These are phyloP conservation scores for Gossypium schwendimanii DNA, from an alignment of 441 rosid species.

Conservation along the genomic window DNA sequence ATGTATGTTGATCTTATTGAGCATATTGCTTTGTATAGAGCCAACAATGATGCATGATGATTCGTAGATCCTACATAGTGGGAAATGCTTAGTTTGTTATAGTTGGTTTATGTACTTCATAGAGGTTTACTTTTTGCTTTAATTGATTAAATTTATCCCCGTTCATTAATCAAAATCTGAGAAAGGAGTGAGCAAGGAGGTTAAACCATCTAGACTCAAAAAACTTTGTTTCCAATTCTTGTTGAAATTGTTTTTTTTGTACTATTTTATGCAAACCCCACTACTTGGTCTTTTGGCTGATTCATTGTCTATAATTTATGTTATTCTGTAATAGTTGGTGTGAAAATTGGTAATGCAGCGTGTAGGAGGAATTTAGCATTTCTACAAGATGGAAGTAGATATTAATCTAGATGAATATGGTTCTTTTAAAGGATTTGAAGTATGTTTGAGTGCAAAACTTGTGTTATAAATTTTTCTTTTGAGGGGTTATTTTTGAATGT, in stretches of 20 bases:
- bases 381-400: background rate
- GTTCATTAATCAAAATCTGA: background rate
- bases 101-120: background rate
- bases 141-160: background rate
- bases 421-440: background rate
- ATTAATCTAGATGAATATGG: background rate
- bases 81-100: constrained; percentile 6
- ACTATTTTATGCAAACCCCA: background rate
- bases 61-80: background rate
- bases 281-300: background rate
- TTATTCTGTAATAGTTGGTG: background rate
- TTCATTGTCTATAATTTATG: background rate
- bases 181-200: background rate
- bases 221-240: background rate
- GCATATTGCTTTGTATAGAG: background rate
- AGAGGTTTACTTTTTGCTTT: background rate
- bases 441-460: background rate
- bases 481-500: background rate
- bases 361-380: background rate
- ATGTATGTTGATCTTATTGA: background rate
- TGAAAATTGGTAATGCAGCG: background rate
- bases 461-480: background rate
- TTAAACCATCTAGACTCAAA: background rate
- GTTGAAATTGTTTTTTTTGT: background rate
- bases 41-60: background rate